Evolutionary conservation across 192 early-diverging fungal genomes (phyloP), one percentile per base, ranked within the genome.

Genomic region (Geranomyces variabilis): DNA sequence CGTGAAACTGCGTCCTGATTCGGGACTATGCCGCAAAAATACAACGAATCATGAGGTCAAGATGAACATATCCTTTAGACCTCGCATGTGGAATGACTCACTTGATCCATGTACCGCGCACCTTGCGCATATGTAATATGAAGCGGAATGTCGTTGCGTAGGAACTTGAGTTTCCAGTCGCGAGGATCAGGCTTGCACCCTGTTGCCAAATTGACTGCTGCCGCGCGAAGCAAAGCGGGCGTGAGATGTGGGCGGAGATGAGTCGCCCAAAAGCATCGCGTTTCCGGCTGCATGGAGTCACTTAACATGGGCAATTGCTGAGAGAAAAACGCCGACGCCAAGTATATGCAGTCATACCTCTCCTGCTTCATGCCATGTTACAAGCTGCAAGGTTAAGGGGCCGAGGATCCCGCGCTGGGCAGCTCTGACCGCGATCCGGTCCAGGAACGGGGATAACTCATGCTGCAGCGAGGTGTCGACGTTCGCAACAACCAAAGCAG

Each of bases 21-120:
- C 44, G 34, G 9, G 41, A 60, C 58, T 60, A 17, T 17, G 3
- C n/a, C n/a, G n/a, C n/a, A n/a, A n/a, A n/a, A 29, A 28, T 55
- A 28, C 19, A 28, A 55, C 4, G 51, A 4, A 55, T 24, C 3
- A 55, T 3, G 3, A 4, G 14, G 4, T 8, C 15, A 24, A 24
- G 2, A 55, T 7, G 51, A 55, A 55, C 28, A 62, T 15, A n/a
- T n/a, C 33, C 36, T 62, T 30, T 12, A 62, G 28, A 0, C 26
- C 9, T 41, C 10, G 36, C 29, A 30, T 56, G 12, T 56, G 55
- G 12, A 41, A 10, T 41, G 36, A 41, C 10, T 41, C 24, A 59
- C 62, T 47, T 72, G 70, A 72, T 72, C 70, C 34, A 64, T 43
- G 30, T 26, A 72, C 21, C 70, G 70, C 13, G 59, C 62, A 33